These are phyloP conservation scores for Albugo laibachii DNA, from an alignment of 352 stramenopile genomes.

Conservation along the genomic window DNA sequence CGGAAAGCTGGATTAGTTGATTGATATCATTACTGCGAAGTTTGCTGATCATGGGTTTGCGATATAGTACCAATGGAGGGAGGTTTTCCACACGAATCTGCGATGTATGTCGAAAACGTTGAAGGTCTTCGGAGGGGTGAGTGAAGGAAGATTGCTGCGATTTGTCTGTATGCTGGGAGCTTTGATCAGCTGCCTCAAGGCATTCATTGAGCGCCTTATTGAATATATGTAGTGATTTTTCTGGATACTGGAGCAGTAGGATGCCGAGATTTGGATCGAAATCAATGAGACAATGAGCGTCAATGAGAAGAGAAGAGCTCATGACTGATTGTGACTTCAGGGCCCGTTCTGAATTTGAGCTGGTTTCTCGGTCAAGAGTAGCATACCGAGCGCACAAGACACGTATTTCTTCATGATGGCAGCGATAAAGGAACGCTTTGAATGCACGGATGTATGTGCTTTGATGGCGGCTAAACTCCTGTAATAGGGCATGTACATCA, in stretches of 20 bases:
- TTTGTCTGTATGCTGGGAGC: slow-evolving; percentile 7
- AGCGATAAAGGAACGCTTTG: no score
- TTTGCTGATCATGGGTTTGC: slow-evolving; percentile 74
- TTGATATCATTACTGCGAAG: slow-evolving; percentile 83
- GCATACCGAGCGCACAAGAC: no score
- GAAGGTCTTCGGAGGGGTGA: slow-evolving; percentile 4
- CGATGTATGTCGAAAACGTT: slow-evolving; percentile 20
- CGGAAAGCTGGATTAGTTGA: slow-evolving; percentile 64
- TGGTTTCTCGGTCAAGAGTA: no score
- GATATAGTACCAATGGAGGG: slow-evolving; percentile 42
- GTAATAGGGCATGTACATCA: no score
- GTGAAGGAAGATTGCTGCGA: slow-evolving; percentile 10
- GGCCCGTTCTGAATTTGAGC: no score
- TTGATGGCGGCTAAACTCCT: no score
- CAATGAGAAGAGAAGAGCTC: slow-evolving; percentile 26
- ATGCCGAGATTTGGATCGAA: slow-evolving; percentile 56
- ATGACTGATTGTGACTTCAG: no score
- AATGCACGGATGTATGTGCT: no score
- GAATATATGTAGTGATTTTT: slow-evolving; percentile 73
- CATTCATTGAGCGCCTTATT: slow-evolving; percentile 60
- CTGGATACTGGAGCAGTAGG: slow-evolving; percentile 77
- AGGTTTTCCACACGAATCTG: slow-evolving; percentile 84
- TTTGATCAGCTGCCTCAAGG: slow-evolving; percentile 9
- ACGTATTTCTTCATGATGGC: no score
- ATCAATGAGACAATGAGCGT: slow-evolving; percentile 65